These are phyloP conservation scores for Phaeosphaeriaceae sp. DNA, from an alignment of 2,329 filamentous ascomycete species.

Conservation along the genomic window DNA sequence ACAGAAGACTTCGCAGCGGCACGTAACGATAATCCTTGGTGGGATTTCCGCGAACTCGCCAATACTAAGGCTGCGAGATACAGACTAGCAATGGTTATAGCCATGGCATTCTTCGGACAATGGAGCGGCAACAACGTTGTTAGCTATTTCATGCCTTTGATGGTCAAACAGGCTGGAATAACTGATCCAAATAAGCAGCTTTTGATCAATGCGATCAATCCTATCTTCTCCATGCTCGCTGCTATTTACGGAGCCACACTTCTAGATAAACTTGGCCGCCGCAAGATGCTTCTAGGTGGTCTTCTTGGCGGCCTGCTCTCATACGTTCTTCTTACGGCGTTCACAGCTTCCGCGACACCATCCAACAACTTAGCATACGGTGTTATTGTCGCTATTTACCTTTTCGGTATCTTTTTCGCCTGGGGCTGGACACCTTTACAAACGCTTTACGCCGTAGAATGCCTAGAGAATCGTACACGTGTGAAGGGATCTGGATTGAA, in stretches of 20 bases:
- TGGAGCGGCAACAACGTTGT: conserved; percentile 51
- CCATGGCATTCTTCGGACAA: conserved; percentile 52
- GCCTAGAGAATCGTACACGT: conserved; percentile 48
- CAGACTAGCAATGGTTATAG: conserved; percentile 48
- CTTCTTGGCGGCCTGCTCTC: conserved; percentile 42
- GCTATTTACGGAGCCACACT: conserved; percentile 49
- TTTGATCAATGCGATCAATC: conserved; percentile 51
- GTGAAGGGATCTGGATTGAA: conserved; percentile 47
- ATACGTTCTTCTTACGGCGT: conserved; percentile 47
- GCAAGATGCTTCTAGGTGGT: conserved; percentile 48
- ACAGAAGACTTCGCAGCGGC: conserved; percentile 35
- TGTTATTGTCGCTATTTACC: conserved; percentile 49
- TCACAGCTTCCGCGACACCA: conserved; percentile 37
- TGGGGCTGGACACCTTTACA: conserved; percentile 52
- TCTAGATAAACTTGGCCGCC: conserved; percentile 40
- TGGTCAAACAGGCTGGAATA: conserved; percentile 49
- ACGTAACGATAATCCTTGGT: conserved; percentile 44
- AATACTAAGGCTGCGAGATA: conserved; percentile 42
- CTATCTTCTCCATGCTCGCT: conserved; percentile 48
- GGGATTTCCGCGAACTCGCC: conserved; percentile 42
- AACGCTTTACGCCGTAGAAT: conserved; percentile 49
- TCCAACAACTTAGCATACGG: conserved; percentile 43
- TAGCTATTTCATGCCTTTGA: conserved; percentile 35
- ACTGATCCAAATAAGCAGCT: conserved; percentile 44
- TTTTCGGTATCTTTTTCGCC: conserved; percentile 50